Conservation (phyloP, 441 rosid genomes). For the Daphne laureola region DNA sequence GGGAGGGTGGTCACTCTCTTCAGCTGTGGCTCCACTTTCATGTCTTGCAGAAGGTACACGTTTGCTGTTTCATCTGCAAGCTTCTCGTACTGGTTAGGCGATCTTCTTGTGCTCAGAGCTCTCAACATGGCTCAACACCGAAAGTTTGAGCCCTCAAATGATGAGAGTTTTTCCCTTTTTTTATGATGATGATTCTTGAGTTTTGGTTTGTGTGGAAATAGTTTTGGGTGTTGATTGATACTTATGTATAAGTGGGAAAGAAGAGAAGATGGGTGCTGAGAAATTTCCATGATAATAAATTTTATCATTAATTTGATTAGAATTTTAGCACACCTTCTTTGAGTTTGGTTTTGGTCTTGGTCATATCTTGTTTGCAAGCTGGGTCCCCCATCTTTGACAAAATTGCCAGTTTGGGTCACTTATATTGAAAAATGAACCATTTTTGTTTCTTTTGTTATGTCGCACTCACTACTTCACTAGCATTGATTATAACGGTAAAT, state of each 20-base stretch:
- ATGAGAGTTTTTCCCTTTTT: neutral
- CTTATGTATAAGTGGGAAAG: constrained; percentile 1
- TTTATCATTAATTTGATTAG: too few relatives aligned
- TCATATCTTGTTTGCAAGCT: too few relatives aligned
- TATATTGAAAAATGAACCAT: too few relatives aligned
- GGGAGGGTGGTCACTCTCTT: constrained; percentile 42
- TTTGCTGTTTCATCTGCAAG: constrained; percentile 26
- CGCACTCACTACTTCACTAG: too few relatives aligned
- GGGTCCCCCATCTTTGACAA: too few relatives aligned
- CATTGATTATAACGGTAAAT: too few relatives aligned
- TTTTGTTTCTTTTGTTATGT: too few relatives aligned
- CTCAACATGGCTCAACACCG: constrained; percentile 43
- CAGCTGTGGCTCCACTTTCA: constrained; percentile 13
- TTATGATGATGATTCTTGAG: neutral
- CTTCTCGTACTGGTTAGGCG: constrained; percentile 36
- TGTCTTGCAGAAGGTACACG: constrained; percentile 21
- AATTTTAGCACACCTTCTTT: too few relatives aligned
- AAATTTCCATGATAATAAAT: too few relatives aligned
- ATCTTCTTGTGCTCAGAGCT: constrained; percentile 52
- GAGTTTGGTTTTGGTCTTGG: too few relatives aligned
- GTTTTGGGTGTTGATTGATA: neutral
- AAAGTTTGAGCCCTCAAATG: too few relatives aligned
- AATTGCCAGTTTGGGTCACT: too few relatives aligned
- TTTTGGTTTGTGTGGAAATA: neutral
- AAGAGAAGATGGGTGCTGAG: constrained; percentile 5